Conservation (phyloP, 352 stramenopile genomes). For the Halophytophthora polymorphica region DNA sequence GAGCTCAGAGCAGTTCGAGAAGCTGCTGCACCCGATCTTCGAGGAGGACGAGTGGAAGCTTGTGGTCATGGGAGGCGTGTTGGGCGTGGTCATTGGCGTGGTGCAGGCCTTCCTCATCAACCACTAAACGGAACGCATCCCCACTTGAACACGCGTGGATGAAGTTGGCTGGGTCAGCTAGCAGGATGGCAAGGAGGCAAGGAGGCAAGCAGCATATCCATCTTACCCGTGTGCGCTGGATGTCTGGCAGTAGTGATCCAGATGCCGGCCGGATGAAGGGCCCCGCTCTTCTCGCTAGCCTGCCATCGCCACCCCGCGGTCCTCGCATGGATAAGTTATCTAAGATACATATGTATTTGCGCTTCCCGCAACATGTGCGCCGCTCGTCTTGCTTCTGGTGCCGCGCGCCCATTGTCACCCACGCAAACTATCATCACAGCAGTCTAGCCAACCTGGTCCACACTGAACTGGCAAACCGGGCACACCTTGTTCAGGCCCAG, state of each 20-base stretch:
- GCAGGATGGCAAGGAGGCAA: no score
- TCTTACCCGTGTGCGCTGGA: no score
- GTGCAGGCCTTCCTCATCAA: constrained; percentile 91
- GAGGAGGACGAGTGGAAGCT: constrained; percentile 98
- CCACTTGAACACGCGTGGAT: not conserved
- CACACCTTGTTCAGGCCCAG: constrained; percentile 91
- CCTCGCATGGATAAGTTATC: constrained; percentile 50
- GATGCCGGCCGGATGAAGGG: constrained; percentile 2
- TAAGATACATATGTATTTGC: constrained; percentile 35
- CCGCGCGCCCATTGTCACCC: no score
- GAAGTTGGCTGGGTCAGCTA: not conserved
- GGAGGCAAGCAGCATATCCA: no score
- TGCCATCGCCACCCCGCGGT: not conserved
- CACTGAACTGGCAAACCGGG: constrained; percentile 86
- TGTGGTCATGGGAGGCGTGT: constrained; percentile 93
- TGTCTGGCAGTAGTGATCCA: no score
- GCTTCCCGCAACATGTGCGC: constrained; percentile 4
- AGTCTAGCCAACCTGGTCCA: constrained; percentile 48
- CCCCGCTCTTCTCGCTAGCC: constrained; percentile 6
- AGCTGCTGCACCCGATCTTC: constrained; percentile 97
- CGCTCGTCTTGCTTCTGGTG: constrained; percentile 6
- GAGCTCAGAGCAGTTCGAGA: constrained; percentile 91
- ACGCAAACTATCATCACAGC: no score
- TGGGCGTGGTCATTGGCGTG: constrained; percentile 90
- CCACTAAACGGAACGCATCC: constrained; percentile 34